Base-by-base conservation (phyloP, 2,329 filamentous ascomycete genomes). In the Fusarium beomiforme region DNA sequence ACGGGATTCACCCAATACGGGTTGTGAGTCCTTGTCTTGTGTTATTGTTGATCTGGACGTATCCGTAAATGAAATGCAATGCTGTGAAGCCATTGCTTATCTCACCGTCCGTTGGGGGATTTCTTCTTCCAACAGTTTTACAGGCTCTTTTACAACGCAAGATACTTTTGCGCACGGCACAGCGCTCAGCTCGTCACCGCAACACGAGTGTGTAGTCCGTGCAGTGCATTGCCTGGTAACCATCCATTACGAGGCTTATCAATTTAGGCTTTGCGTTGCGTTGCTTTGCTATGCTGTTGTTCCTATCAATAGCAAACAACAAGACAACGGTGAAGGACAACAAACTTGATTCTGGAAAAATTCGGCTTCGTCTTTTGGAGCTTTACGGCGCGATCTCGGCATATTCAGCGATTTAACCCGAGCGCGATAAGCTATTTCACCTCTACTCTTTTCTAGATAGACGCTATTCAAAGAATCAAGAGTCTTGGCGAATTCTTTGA, bases 401-500 rank as follows among this genome's bases (percentile, higher is more conserved):
- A 49, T 21, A 55, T 63, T 36, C 50, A 50, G n/a, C 46, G 37
- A 58, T 39, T 70, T 55, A 51, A 64, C 61, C 62, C 62, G 67
- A 68, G 50, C 42, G 56, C 67, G 63, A 70, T 62, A 70, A 62
- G 61, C 61, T 65, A 59, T 36, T 31, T 59, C 26, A 59, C 57
- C 46, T 64, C 46, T 41, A 46, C 7, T 26, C 24, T 44, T 9
- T 11, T 6, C 11, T 26, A 33, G 29, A 10, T 31, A 23, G 47
- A n/a, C 21, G n/a, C 23, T 39, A 62, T 37, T 47, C 37, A 43
- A 53, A 63, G 41, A 50, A n/a, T 26, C 37, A 31, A 43, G 17
- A 42, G 46, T 37, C 67, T 70, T 70, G 67, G 67, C 67, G 50
- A 56, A 59, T 68, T 68, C 44, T 68, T 51, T 60, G 59, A 60